Evolutionary conservation across 805 yeast species (phyloP).

Genomic region (Kuraishia capsulata): DNA sequence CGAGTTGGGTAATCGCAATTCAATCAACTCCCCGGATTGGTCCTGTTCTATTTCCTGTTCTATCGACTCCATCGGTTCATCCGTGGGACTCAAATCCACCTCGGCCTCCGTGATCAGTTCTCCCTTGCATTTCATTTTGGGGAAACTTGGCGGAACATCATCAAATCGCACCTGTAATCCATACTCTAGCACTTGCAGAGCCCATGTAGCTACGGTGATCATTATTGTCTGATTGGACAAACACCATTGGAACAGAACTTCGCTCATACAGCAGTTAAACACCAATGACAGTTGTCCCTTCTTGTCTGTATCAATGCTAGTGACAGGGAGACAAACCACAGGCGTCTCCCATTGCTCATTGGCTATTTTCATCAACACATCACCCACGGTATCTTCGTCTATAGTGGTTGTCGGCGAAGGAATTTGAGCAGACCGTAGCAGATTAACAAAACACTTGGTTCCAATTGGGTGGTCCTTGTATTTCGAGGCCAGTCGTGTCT

Average conservation of each 20-base stretch:
- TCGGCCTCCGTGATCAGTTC: slow-evolving; percentile 33
- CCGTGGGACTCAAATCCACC: slow-evolving; percentile 31
- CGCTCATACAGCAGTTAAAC: slow-evolving; percentile 73
- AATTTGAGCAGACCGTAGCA: slow-evolving; percentile 31
- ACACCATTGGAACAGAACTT: slow-evolving; percentile 53
- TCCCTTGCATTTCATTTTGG: slow-evolving; percentile 71
- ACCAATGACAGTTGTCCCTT: slow-evolving; percentile 57
- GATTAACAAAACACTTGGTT: slow-evolving; percentile 69
- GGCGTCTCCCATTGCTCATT: slow-evolving; percentile 78
- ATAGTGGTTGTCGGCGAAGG: slow-evolving; percentile 42
- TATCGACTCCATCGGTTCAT: not conserved
- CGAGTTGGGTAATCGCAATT: not conserved
- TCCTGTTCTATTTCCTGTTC: not conserved
- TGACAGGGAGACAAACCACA: slow-evolving; percentile 52
- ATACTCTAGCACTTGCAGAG: not conserved
- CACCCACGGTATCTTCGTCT: slow-evolving; percentile 1
- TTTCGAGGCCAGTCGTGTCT: slow-evolving; percentile 40
- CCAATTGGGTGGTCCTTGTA: slow-evolving; percentile 19
- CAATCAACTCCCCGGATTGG: not conserved
- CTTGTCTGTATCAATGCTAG: slow-evolving; percentile 52
- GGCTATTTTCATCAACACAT: slow-evolving; percentile 48
- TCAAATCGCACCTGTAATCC: slow-evolving; percentile 21
- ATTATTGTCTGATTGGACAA: slow-evolving; percentile 54
- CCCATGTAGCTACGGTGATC: slow-evolving; percentile 24
- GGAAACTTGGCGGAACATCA: slow-evolving; percentile 44